Percentiles rank a stretch among this genome's conserved stretches.
Conservation (phyloP, 768 basidiomycete genomes). For the Lactifluus echinatus region DNA sequence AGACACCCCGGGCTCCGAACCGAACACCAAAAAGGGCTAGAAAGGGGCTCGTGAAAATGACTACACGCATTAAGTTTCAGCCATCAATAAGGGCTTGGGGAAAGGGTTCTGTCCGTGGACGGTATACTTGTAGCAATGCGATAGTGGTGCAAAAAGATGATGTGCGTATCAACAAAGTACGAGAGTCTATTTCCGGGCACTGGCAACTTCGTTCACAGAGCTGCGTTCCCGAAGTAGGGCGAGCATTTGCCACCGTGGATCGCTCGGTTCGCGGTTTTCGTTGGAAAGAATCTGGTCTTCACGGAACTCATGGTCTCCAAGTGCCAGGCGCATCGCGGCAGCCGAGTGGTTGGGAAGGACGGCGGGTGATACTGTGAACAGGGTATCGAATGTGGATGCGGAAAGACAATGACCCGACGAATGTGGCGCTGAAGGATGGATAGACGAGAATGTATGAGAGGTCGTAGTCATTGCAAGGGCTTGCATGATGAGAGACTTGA, state of each 20-base stretch:
- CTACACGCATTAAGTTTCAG: not conserved
- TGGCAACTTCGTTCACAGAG: constrained; percentile 45
- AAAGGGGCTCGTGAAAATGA: not conserved
- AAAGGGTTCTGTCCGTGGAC: not conserved
- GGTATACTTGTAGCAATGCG: not conserved
- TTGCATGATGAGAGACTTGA: constrained; percentile 77
- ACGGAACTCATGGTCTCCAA: constrained; percentile 47
- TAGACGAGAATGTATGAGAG: constrained; percentile 70
- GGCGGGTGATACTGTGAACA: constrained; percentile 69
- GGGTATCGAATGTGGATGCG: constrained; percentile 62
- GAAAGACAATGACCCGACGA: constrained; percentile 41
- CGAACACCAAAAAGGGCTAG: no score
- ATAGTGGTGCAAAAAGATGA: not conserved
- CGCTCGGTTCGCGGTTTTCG: constrained; percentile 44
- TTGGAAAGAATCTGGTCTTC: constrained; percentile 53
- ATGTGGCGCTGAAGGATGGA: constrained; percentile 45
- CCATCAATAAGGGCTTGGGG: not conserved
- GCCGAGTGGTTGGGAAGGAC: constrained; percentile 75
- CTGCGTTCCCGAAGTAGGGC: constrained; percentile 68
- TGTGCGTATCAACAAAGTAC: not conserved
- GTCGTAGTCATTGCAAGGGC: constrained; percentile 68
- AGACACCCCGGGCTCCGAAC: no score
- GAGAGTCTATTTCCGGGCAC: constrained; percentile 33
- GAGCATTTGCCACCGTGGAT: constrained; percentile 71
- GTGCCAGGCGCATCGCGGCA: constrained; percentile 60